A percentile compares a stretch with the other conserved stretches of the same genome.
These are phyloP conservation scores for Pholiota conissans DNA, from an alignment of 768 basidiomycete species.

Conservation along the genomic window DNA sequence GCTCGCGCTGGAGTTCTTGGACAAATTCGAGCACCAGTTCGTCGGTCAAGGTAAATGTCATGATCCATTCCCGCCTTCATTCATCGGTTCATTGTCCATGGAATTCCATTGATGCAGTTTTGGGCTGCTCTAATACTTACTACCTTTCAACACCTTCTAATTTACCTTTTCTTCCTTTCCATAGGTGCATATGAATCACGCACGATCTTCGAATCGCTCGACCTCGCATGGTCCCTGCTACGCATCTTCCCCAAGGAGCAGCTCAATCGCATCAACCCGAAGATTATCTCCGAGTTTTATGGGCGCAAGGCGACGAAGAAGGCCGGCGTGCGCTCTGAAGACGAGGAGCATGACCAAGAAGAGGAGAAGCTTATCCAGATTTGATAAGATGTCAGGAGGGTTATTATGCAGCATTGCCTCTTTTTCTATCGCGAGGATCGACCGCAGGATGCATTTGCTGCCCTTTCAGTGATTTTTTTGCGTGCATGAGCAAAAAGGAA, in stretches of 20 bases:
- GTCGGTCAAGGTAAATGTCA: constrained; percentile 80
- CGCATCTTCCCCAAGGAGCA: constrained; percentile 99
- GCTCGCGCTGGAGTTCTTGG: constrained; percentile 94
- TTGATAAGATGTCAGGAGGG: constrained; percentile 5
- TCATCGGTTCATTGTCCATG: constrained; percentile 2
- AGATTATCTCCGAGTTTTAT: constrained; percentile 94
- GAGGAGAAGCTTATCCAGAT: constrained; percentile 26
- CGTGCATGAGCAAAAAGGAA: not conserved
- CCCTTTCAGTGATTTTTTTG: not conserved
- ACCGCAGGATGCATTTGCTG: not conserved
- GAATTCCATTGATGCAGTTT: not conserved
- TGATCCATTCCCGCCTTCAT: not conserved
- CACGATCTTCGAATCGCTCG: constrained; percentile 95
- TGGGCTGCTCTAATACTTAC: not conserved
- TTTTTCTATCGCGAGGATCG: not conserved
- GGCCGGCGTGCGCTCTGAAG: constrained; percentile 48
- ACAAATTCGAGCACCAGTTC: constrained; percentile 97
- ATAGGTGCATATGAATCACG: constrained; percentile 92
- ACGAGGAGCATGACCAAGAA: constrained; percentile 45
- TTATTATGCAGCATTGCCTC: not conserved
- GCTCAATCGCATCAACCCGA: constrained; percentile 95
- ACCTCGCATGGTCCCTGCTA: constrained; percentile 94
- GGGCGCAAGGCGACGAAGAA: constrained; percentile 78
- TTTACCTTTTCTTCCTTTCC: not conserved
- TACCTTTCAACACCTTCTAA: not conserved